Evolutionary conservation across 1,139 yeast genomes (phyloP).

Genomic region (Pichia sp.): DNA sequence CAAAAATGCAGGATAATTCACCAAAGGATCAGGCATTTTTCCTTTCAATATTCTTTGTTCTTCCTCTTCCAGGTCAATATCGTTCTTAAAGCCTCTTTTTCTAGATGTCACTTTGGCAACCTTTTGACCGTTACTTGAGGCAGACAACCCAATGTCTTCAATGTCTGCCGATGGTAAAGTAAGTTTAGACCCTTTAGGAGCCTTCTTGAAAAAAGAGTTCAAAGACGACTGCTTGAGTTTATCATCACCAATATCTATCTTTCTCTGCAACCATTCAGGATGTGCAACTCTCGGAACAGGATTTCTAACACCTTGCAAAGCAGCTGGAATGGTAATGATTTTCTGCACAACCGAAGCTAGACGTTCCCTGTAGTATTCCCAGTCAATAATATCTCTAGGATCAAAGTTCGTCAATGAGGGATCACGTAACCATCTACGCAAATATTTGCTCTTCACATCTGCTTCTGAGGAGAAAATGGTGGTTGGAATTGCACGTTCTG

Average conservation of each 20-base stretch:
- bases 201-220: conserved; percentile 50
- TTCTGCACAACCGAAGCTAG: conserved; percentile 91
- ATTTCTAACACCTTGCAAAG: conserved; percentile 79
- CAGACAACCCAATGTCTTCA: conserved; percentile 60
- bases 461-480: conserved; percentile 87
- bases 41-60: conserved; percentile 44
- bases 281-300: conserved; percentile 95
- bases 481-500: conserved; percentile 95
- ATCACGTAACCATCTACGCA: conserved; percentile 85
- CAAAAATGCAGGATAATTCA: conserved; percentile 74
- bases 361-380: conserved; percentile 90
- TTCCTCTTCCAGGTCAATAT: conserved; percentile 38
- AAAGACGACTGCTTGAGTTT: conserved; percentile 69
- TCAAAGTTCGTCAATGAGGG: conserved; percentile 77
- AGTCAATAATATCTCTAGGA: conserved; percentile 84
- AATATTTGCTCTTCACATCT: conserved; percentile 52
- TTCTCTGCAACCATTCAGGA: conserved; percentile 86
- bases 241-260: conserved; percentile 57
- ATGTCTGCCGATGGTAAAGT: conserved; percentile 48
- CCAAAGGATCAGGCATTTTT: conserved; percentile 66
- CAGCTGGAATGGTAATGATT: conserved; percentile 96
- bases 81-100: conserved; percentile 34
- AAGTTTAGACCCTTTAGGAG: conserved; percentile 33
- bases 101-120: conserved; percentile 42
- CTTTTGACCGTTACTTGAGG: conserved; percentile 18